Conservation (phyloP, 2,329 filamentous ascomycete species). For the Zasmidium citrigriseum region DNA sequence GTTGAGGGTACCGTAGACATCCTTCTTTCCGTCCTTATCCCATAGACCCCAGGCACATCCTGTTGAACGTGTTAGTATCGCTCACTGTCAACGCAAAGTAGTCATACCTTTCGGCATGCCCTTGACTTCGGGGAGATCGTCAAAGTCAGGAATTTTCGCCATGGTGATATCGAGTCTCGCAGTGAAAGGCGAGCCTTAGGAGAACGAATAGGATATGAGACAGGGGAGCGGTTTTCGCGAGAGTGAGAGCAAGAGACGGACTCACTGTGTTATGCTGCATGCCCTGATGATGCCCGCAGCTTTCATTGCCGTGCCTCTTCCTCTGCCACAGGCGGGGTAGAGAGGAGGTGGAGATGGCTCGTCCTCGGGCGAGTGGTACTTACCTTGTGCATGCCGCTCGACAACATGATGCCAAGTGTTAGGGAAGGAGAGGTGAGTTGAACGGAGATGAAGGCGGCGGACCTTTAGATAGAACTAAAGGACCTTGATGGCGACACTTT, state of each 20-base stretch:
- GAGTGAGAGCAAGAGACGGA: background rate
- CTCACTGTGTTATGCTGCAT: background rate
- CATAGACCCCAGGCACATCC: constrained; percentile 46
- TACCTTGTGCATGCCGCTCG: background rate
- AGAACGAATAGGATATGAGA: too few species aligned
- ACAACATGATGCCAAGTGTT: background rate
- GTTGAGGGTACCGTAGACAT: constrained; percentile 48
- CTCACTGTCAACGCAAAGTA: background rate
- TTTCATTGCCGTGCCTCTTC: background rate
- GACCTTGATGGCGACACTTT: background rate
- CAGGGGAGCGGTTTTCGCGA: too few species aligned
- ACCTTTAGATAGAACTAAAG: background rate
- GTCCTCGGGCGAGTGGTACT: background rate
- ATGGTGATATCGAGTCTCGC: constrained; percentile 20
- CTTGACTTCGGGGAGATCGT: constrained; percentile 42
- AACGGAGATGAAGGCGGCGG: background rate
- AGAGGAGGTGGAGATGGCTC: background rate
- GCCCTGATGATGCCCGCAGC: background rate
- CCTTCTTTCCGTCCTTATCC: constrained; percentile 44
- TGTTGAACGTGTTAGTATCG: constrained; percentile 11
- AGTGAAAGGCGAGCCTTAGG: too few species aligned
- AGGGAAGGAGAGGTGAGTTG: background rate
- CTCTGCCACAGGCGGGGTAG: background rate
- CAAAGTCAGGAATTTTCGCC: constrained; percentile 40
- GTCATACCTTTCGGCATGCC: constrained; percentile 42